A percentile compares a stretch with the other conserved stretches of the same genome.
phyloP scores from a whole-genome alignment of 2,329 filamentous ascomycete species.

The Fusarium pseudoanthophilum region DNA sequence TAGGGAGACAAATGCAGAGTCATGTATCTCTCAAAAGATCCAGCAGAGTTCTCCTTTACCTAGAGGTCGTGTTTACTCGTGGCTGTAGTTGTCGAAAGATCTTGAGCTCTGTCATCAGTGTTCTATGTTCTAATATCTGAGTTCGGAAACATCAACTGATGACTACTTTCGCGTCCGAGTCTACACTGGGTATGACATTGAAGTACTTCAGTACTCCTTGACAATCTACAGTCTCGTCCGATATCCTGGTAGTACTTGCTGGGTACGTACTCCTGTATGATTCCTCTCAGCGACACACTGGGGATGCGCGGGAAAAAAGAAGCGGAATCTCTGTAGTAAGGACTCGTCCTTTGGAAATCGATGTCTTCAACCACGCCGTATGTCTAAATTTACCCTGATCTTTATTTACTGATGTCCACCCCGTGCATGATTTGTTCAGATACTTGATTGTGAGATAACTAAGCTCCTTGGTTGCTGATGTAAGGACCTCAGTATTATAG shows the following conservation, averaged over 20 bases:
- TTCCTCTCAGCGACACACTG: too few relatives aligned
- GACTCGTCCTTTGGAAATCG: background rate
- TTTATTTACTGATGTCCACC: fast-evolving
- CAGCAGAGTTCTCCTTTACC: fast-evolving
- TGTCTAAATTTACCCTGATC: fast-evolving
- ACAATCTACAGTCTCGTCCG: fast-evolving
- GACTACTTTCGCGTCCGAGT: background rate
- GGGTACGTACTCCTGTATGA: too few relatives aligned
- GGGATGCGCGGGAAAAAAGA: too few relatives aligned
- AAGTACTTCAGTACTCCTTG: background rate
- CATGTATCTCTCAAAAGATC: background rate
- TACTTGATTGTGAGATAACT: background rate
- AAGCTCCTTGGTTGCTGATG: background rate
- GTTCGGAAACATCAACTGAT: background rate
- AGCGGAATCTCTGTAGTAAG: background rate
- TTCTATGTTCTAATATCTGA: background rate
- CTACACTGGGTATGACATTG: background rate
- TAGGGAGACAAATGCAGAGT: too few relatives aligned
- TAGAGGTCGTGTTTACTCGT: background rate
- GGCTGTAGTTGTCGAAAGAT: background rate
- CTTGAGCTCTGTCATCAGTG: background rate
- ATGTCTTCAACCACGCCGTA: background rate
- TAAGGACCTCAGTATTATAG: background rate
- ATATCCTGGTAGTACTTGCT: too few relatives aligned
- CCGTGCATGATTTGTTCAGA: fast-evolving